Evolutionary conservation across 768 basidiomycete species (phyloP), one percentile per base, ranked within the genome.

Genomic region (Lactarius vividus): DNA sequence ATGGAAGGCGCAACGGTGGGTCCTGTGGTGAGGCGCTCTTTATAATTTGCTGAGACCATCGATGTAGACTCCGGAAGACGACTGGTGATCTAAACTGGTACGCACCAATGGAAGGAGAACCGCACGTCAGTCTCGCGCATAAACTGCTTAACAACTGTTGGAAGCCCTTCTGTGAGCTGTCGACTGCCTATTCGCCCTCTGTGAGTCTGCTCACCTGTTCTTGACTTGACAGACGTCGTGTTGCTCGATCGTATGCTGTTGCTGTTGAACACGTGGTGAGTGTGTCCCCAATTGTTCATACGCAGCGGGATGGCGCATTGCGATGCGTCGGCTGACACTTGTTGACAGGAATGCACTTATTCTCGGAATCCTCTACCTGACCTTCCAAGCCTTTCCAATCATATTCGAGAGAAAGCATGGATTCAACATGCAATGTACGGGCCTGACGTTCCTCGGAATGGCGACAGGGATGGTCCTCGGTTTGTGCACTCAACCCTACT

Each of bases 201-300:
- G 23, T 23, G 13, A 7, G 13, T 56, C 26, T 7, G 4, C 61
- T 42, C 66, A 59, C 42, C 62, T 26, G 39, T 52, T 42, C 33
- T 39, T 44, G 60, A 39, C 65, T 37, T 42, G 60, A 40, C 65
- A 89, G 88, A 86, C 73, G 77, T 92, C 7, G 76, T 91, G 5
- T 49, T 84, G 0, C 83, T 79, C 57, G 89, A 95, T 69, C 80
- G 83, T n/a, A 94, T 93, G 90, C 88, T 88, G 0, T 79, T 92
- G 4, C 75, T 88, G 5, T 78, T 94, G 10, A 82, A 91, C 73
- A 73, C 83, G 16, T 93, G 91, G 92, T 88, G 74, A 35, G 33
- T 18, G 56, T 9, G 3, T 13, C 33, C 61, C 71, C 73, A n/a
- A 20, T 44, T 10, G 42, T 46, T 46, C 44, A 46, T 42, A 6